Conservation (phyloP, 345 rosid genomes). For the Nephelium lappaceum region DNA sequence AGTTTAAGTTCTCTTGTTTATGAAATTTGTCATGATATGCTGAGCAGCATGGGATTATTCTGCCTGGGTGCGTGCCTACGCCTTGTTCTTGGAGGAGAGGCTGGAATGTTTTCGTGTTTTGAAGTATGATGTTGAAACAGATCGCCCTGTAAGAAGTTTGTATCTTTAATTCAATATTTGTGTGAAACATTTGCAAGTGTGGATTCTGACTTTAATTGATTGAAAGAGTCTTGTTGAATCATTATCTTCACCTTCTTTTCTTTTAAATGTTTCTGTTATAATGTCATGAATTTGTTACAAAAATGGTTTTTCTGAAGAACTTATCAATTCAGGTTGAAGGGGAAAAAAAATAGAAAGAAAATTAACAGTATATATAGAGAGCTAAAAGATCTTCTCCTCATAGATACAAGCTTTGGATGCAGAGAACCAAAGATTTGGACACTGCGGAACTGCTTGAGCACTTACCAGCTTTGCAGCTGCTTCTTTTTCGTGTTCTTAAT, state of each 20-base stretch:
- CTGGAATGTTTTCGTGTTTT: constrained; percentile 89
- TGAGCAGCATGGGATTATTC: constrained; percentile 94
- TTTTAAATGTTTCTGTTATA: not conserved
- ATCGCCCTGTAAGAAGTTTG: constrained; percentile 65
- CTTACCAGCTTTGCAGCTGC: constrained; percentile 89
- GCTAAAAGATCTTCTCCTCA: constrained; percentile 3
- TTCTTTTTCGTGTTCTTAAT: constrained; percentile 87
- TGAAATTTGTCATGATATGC: constrained; percentile 24
- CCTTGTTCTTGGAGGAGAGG: constrained; percentile 92
- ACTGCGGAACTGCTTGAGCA: constrained; percentile 87
- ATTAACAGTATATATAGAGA: not conserved
- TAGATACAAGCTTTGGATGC: constrained; percentile 23
- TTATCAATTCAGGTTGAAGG: not conserved
- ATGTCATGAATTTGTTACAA: constrained; percentile 3
- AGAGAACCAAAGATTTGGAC: constrained; percentile 93
- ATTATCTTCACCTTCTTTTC: not conserved
- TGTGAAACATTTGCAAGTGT: not conserved
- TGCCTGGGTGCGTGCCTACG: constrained; percentile 92
- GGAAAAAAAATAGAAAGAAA: not conserved
- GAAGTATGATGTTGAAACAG: constrained; percentile 89
- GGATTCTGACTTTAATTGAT: not conserved
- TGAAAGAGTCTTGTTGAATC: not conserved
- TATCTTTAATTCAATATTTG: constrained; percentile 2
- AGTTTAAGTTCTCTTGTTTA: constrained; percentile 11
- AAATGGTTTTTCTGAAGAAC: not conserved